These are phyloP conservation scores for Pyrus communis DNA, from an alignment of 306 rosid genomes.

Conservation along the genomic window DNA sequence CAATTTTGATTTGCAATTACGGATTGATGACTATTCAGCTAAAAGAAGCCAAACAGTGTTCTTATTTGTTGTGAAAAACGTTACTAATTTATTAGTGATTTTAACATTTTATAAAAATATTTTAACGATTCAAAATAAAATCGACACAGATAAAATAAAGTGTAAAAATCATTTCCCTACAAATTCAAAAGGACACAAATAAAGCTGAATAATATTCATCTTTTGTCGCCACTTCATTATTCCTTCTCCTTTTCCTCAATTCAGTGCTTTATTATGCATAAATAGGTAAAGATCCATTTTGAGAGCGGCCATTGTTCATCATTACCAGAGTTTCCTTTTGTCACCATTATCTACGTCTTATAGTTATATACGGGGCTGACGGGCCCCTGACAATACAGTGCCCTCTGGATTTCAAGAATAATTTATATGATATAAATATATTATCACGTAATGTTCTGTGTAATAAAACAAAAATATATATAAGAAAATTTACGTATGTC, in stretches of 20 bases:
- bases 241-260: conserved; percentile 55
- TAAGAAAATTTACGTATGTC: no score
- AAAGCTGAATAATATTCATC: conserved; percentile 35
- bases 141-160: no score
- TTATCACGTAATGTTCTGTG: no score
- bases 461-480: no score
- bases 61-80: not conserved
- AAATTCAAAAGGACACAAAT: conserved; percentile 40
- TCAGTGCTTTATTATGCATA: conserved; percentile 37
- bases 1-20: no score
- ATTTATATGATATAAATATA: no score
- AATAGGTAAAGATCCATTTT: conserved; percentile 31
- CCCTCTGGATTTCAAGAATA: not conserved
- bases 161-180: not conserved
- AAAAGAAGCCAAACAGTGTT: no score
- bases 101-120: no score
- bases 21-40: no score
- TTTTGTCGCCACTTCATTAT: conserved; percentile 33
- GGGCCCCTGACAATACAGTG: conserved; percentile 20
- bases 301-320: conserved; percentile 66
- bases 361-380: conserved; percentile 17
- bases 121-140: not conserved
- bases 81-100: no score
- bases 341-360: conserved; percentile 47
- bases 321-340: conserved; percentile 43